These are phyloP conservation scores for Lizonia empirigonia DNA, from an alignment of 2,329 filamentous ascomycete species.

Conservation along the genomic window DNA sequence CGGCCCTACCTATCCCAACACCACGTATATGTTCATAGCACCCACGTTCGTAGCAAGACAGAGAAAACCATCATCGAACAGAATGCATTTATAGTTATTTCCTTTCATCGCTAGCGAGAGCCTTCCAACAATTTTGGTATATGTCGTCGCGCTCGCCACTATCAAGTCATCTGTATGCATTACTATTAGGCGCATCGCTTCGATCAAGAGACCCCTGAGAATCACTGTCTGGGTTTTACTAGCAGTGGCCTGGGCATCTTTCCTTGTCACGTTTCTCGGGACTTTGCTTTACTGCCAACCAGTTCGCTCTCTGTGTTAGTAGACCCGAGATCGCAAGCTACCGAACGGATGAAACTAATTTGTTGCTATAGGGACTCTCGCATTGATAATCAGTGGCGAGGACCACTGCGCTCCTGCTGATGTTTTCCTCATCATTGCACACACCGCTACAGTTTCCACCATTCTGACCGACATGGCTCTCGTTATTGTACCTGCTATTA, in stretches of 20 bases:
- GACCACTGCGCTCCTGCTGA: conserved; percentile 18
- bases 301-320: conserved; percentile 3
- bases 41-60: too few species aligned
- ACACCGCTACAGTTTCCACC: conserved; percentile 21
- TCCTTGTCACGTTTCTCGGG: conserved; percentile 24
- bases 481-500: conserved; percentile 21
- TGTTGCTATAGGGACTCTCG: conserved; percentile 12
- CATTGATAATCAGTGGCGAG: conserved; percentile 13
- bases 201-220: conserved; percentile 18
- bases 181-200: conserved; percentile 28
- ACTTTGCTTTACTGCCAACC: conserved; percentile 23
- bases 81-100: too few species aligned
- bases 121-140: too few species aligned
- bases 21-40: too few species aligned
- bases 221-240: conserved; percentile 19
- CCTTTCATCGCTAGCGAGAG: too few species aligned
- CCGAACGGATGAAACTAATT: not conserved
- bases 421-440: conserved; percentile 23
- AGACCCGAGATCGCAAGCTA: not conserved
- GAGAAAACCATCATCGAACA: too few species aligned
- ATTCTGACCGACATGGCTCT: conserved; percentile 24
- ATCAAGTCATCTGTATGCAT: conserved; percentile 28
- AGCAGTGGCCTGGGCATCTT: conserved; percentile 22
- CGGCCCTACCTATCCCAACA: too few species aligned
- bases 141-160: conserved; percentile 25